Conservation (phyloP, 345 rosid genomes). For the Syzygium aromaticum region DNA sequence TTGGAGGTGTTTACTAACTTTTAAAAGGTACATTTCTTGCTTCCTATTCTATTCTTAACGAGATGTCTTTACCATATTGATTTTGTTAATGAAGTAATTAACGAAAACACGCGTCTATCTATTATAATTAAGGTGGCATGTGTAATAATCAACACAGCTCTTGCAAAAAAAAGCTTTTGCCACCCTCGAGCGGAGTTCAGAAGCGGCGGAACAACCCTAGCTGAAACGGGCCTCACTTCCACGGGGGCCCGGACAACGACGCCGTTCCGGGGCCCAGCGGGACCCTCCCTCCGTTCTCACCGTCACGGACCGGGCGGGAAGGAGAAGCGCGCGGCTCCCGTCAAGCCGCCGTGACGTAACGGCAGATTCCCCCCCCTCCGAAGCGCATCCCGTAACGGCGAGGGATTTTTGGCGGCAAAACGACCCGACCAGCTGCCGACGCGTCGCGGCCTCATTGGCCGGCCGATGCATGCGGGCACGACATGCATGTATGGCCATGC, state of each 20-base stretch:
- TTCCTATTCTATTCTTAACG: background rate
- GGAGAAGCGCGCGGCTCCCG: background rate
- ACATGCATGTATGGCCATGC: background rate
- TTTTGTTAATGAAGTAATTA: background rate
- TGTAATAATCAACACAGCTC: background rate
- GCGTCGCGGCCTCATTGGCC: conserved; percentile 11
- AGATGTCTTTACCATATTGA: background rate
- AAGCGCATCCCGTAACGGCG: conserved; percentile 18
- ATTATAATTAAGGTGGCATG: background rate
- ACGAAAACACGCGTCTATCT: background rate
- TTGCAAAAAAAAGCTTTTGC: background rate
- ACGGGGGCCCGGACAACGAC: background rate
- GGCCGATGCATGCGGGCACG: background rate
- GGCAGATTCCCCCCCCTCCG: conserved; percentile 4
- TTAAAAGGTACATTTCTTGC: too few relatives aligned
- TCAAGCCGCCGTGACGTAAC: conserved; percentile 14
- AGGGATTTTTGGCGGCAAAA: conserved; percentile 36
- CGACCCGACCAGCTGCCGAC: background rate
- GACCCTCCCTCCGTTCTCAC: background rate
- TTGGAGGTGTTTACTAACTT: too few relatives aligned
- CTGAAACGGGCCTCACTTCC: background rate
- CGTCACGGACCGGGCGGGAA: background rate
- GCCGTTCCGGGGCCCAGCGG: background rate
- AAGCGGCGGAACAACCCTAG: background rate
- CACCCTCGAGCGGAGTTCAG: background rate